Evolutionary conservation across 139 green algal species (phyloP).

Genomic region (Limnomonas spitsbergensis): DNA sequence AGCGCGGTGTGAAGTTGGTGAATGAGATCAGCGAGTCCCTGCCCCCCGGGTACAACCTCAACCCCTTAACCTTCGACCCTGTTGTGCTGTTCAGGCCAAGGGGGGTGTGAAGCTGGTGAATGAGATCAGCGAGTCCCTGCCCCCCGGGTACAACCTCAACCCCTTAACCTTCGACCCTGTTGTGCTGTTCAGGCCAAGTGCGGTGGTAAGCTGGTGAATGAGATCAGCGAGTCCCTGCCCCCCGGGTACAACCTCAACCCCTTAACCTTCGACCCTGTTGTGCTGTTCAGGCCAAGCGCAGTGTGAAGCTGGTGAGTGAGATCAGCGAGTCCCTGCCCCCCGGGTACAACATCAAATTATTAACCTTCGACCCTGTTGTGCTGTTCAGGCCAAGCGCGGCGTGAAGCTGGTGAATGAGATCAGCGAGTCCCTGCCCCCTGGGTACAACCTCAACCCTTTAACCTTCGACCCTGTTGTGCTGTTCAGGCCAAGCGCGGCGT

Average conservation of each 20-base stretch:
- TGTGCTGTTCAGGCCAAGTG: constrained; percentile 3
- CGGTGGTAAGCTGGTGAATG: neutral
- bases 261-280: constrained; percentile 3
- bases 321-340: neutral
- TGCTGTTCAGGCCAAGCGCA: neutral
- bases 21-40: neutral
- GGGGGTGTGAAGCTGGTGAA: neutral
- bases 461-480: neutral
- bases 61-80: constrained; percentile 15
- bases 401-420: neutral
- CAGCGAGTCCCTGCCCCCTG: neutral
- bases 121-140: neutral
- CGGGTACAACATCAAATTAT: constrained; percentile 4
- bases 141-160: neutral
- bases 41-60: neutral
- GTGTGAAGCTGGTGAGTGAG: neutral
- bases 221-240: neutral
- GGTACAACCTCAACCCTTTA: constrained; percentile 3
- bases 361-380: constrained; percentile 10
- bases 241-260: neutral
- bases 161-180: constrained; percentile 16
- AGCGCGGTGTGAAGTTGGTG: neutral
- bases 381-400: neutral
- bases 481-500: neutral
- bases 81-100: constrained; percentile 9